Base-by-base conservation (phyloP, 768 basidiomycete species). In the Lactifluus piperatus region DNA sequence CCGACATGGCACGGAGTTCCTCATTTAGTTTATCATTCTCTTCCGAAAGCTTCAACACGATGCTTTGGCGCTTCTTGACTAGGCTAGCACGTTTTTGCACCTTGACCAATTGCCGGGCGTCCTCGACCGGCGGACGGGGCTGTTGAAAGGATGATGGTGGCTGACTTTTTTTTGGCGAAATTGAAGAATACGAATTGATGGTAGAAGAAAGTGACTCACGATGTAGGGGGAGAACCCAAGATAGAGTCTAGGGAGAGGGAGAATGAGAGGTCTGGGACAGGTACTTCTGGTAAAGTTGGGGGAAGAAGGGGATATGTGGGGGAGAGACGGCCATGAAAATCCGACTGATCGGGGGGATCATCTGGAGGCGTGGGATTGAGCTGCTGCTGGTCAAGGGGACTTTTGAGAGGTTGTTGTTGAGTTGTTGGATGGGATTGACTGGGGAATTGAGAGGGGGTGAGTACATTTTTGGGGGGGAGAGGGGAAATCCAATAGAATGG, bases 21-120 rank as follows among this genome's bases (percentile, higher is more conserved):
- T 79, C 84, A 71, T 85, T 83, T 60, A 91, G 74, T 70, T 83
- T 86, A 70, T 87, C 85, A 70, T 90, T 86, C 76, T 91, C 88
- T 73, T 86, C 77, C 22, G 85, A 77, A 36, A 91, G 76, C 67
- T 85, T 88, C 68, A 87, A 70, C 58, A 91, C 85, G 70, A 86
- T 89, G 66, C 84, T 86, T 43, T 82, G 83, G 62, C 88, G 82
- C 72, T 89, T 90, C 68, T 86, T 75, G 3, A 60, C 54, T 8
- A 56, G 22, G 29, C 43, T 60, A 34, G 54, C 59, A 56, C 63
- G 79, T 69, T 57, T 70, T 71, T 75, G 60, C 36, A 65, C 46
- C 54, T 64, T 69, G 58, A 44, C 16, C 20, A 44, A 2, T 27
- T 45, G 59, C 20, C 56, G 58, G 62, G 2, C 47, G 14, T 53